A percentile compares a stretch with the other conserved stretches of the same genome.
Conservation (phyloP, 2,329 filamentous ascomycete species). For the Clarireedia paspali region DNA sequence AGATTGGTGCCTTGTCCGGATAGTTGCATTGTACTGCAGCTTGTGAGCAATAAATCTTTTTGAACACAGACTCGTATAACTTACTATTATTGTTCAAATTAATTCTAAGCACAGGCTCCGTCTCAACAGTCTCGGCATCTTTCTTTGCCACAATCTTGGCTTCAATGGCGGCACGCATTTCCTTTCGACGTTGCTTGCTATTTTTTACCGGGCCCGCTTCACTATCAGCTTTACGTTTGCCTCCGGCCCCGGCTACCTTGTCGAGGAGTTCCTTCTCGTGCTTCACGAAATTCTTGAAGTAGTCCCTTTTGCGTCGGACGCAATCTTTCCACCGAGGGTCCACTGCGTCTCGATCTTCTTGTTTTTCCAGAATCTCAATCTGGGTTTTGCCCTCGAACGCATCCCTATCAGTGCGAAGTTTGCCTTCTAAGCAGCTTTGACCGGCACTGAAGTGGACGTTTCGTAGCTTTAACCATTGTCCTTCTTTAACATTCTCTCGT, state of each 20-base stretch:
- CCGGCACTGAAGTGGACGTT: constrained; percentile 64
- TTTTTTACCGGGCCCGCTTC: constrained; percentile 10
- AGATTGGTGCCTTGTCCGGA: background rate
- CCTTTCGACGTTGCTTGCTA: constrained; percentile 22
- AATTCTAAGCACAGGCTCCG: constrained; percentile 4
- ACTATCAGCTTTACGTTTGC: constrained; percentile 20
- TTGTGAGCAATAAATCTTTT: too few relatives aligned
- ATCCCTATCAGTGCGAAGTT: constrained; percentile 53
- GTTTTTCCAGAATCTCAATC: constrained; percentile 43
- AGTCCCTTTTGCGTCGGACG: constrained; percentile 55
- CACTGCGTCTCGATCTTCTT: constrained; percentile 35
- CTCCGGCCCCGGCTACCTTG: constrained; percentile 30
- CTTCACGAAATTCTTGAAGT: constrained; percentile 37
- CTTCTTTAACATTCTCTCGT: constrained; percentile 45
- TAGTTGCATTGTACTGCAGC: constrained; percentile 34
- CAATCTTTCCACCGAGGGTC: constrained; percentile 48
- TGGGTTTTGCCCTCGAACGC: constrained; percentile 44
- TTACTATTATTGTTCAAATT: constrained; percentile 32
- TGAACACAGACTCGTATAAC: background rate
- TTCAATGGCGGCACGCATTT: constrained; percentile 26
- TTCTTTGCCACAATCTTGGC: constrained; percentile 23
- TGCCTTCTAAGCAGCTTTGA: constrained; percentile 57
- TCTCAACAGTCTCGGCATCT: constrained; percentile 24
- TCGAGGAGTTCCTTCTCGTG: constrained; percentile 32
- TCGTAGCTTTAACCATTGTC: constrained; percentile 55